A percentile compares a stretch with the other conserved stretches of the same genome.
Conservation (phyloP, 352 stramenopile species). For the Globisporangium splendens region DNA sequence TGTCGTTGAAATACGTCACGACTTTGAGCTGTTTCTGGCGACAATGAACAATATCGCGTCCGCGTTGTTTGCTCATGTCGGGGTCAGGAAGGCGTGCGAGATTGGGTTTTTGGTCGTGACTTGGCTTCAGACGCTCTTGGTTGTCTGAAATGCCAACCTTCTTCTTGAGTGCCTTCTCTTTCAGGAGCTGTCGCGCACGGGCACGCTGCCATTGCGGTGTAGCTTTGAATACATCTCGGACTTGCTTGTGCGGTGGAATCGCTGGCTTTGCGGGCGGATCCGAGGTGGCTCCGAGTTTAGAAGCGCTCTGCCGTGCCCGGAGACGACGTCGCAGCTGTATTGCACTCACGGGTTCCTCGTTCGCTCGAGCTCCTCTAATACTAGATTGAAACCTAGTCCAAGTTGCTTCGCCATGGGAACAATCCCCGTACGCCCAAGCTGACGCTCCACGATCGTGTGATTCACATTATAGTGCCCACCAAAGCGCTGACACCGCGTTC, state of each 20-base stretch:
- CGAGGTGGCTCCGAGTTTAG: background rate
- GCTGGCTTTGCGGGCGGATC: background rate
- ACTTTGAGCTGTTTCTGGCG: constrained; percentile 10
- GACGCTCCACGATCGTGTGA: constrained; percentile 25
- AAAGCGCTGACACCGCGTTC: constrained; percentile 12
- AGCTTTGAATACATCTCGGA: background rate
- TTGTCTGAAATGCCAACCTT: background rate
- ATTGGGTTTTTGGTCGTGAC: background rate
- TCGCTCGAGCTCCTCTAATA: background rate
- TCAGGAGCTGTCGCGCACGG: constrained; percentile 4
- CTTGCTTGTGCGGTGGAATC: background rate
- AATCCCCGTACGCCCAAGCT: constrained; percentile 16
- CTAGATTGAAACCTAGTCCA: too few relatives aligned
- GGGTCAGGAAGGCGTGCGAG: background rate
- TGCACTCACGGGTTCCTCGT: background rate
- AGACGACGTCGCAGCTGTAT: constrained; percentile 2
- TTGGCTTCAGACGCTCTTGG: background rate
- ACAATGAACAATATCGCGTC: constrained; percentile 21
- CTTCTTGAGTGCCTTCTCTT: background rate
- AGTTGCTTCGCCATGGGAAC: constrained; percentile 20
- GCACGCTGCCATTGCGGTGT: constrained; percentile 20
- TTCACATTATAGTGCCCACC: constrained; percentile 19
- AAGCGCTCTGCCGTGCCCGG: constrained; percentile 5
- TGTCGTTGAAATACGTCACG: constrained; percentile 5
- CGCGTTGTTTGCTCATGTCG: constrained; percentile 20